phyloP scores from a whole-genome alignment of 441 rosid genomes.

The Breynia disticha region DNA sequence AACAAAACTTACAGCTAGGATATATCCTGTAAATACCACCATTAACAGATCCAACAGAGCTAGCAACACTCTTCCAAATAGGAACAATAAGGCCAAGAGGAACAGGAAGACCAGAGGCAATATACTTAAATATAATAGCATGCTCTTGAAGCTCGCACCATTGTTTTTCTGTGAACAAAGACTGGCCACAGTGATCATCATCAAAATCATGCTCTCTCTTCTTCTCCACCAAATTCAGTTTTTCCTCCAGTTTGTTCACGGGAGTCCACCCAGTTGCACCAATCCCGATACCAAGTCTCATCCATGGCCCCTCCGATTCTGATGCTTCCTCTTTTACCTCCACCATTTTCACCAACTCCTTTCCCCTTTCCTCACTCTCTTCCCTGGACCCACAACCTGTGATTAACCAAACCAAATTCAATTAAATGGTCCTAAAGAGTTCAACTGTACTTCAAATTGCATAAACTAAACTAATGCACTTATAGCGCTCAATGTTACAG shows the following conservation, averaged over 20 bases:
- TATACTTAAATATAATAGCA: conserved; percentile 35
- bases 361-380: conserved; percentile 8
- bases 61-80: conserved; percentile 33
- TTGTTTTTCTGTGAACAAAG: conserved; percentile 37
- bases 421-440: not conserved
- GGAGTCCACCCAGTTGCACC: not conserved
- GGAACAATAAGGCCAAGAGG: conserved; percentile 41
- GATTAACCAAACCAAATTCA: not conserved
- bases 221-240: not conserved
- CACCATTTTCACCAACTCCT: conserved; percentile 9
- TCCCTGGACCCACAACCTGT: conserved; percentile 14
- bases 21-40: conserved; percentile 12
- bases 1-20: conserved; percentile 28
- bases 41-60: conserved; percentile 17
- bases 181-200: not conserved
- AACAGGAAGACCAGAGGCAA: conserved; percentile 41
- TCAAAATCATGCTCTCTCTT: no score
- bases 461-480: no score
- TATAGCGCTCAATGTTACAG: no score
- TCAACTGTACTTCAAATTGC: no score
- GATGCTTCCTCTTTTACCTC: conserved; percentile 10
- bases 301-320: conserved; percentile 15
- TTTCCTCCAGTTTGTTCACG: conserved; percentile 13
- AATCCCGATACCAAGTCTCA: conserved; percentile 27
- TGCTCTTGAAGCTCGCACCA: conserved; percentile 46